phyloP scores from a whole-genome alignment of 768 basidiomycete genomes.

The Mycena kentingensis region DNA sequence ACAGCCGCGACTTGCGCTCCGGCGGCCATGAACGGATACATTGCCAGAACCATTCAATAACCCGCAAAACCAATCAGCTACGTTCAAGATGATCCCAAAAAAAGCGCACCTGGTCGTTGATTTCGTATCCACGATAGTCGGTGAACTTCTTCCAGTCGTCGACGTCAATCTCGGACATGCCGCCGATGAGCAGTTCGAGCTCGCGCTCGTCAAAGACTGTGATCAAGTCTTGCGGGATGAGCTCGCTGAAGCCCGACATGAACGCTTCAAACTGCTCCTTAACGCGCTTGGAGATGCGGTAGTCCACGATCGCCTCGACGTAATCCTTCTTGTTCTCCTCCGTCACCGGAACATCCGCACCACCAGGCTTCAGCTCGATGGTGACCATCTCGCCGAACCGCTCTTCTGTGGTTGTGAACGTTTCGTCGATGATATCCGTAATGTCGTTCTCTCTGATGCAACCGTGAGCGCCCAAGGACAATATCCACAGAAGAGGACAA shows the following conservation, averaged over 20 bases:
- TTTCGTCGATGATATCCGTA: conserved; percentile 96
- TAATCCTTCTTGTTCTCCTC: conserved; percentile 99
- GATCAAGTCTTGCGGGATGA: conserved; percentile 96
- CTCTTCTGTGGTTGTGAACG: conserved; percentile 95
- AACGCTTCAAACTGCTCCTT: conserved; percentile 99
- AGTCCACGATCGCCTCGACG: conserved; percentile 90
- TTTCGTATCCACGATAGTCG: conserved; percentile 95
- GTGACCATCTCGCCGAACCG: conserved; percentile 98
- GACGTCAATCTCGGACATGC: conserved; percentile 99
- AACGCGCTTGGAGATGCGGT: conserved; percentile 95
- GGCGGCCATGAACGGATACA: conserved; percentile 97
- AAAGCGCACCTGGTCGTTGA: conserved; percentile 71
- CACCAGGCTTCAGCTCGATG: conserved; percentile 90
- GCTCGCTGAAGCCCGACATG: conserved; percentile 99
- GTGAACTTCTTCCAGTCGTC: conserved; percentile 99
- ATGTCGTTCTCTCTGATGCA: conserved; percentile 90
- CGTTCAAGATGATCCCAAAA: neutral
- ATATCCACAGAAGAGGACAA: conserved; percentile 35
- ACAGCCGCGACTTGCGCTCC: conserved; percentile 92
- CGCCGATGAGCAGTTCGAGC: conserved; percentile 94
- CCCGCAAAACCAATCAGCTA: neutral
- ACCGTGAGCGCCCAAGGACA: too few relatives aligned
- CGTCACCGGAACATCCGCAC: conserved; percentile 83
- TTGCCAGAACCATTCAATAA: conserved; percentile 99
- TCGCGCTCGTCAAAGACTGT: conserved; percentile 99